Evolutionary conservation across 2,329 filamentous ascomycete genomes (phyloP), one percentile per base, ranked within the genome.

Genomic region (Scedosporium boydii): DNA sequence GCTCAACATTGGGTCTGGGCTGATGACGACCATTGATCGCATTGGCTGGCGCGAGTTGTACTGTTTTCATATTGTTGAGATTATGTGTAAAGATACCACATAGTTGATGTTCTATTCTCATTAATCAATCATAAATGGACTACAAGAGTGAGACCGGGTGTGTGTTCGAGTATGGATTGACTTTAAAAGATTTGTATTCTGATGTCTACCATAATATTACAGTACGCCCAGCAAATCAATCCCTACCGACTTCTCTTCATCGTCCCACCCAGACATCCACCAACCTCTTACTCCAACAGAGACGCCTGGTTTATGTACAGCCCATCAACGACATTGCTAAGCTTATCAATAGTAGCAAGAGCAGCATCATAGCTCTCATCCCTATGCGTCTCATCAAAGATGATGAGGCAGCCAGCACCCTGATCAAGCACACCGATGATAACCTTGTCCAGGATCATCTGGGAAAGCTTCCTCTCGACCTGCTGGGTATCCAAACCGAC

Each of bases 381-480:
- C 67, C 93, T 85, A 74, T 96, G 88, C 14, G 90, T 91, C 84
- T 99, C 95, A 72, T 99, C 95, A 72, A 88, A 99, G 69, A 99
- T 91, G 75, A 97, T 96, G 73, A 99, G 82, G 75, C 96, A 98
- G 46, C 93, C 93, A n/a, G 92, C 91, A 59, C 95, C 95, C 77
- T 99, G 95, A 75, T 99, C 95, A 69, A 99, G 79, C 62, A 99
- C 95, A 64, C 96, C 95, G 68, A 97, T 91, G 72, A 99, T 98
- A 70, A 98, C 91, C 82, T 97, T 97, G 80, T 99, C 95, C 64
- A 99, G 83, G 72, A 99, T 99, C 96, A 99, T 99, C 82, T 99
- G 96, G 56, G 91, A 96, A 66, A 99, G 83, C 83, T 99, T 99
- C 70, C 93, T 87, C 85, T 99, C 96, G 64, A 99, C 95, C 79